Evolutionary conservation across 1,284 basidiomycete genomes (phyloP).

Genomic region (Ganoderma boninense): DNA sequence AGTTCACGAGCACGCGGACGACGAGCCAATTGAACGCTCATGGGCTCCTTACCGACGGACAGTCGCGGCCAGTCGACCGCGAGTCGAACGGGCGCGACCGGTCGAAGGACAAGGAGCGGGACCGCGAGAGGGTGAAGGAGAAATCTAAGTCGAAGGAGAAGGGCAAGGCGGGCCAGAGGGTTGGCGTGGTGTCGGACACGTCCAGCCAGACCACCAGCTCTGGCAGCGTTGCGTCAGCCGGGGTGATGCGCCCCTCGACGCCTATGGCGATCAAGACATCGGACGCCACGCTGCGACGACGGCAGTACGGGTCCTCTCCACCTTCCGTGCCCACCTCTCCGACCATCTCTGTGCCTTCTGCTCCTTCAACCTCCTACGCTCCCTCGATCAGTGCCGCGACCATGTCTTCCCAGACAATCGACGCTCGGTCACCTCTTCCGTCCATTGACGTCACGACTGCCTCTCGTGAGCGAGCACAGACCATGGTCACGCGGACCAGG

Average conservation of each 20-base stretch:
- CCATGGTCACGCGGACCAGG: constrained; percentile 19
- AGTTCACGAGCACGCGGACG: constrained; percentile 81
- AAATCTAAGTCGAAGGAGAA: constrained; percentile 23
- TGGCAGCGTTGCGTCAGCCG: constrained; percentile 33
- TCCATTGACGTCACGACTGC: constrained; percentile 25
- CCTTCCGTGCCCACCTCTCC: constrained; percentile 30
- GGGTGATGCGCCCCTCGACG: neutral
- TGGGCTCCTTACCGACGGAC: constrained; percentile 63
- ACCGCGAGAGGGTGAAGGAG: constrained; percentile 19
- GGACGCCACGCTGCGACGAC: constrained; percentile 34
- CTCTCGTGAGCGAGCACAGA: constrained; percentile 12
- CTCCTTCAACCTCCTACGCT: constrained; percentile 22
- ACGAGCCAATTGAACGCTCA: constrained; percentile 73
- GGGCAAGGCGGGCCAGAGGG: constrained; percentile 13
- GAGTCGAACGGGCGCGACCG: constrained; percentile 20
- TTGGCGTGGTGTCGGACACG: constrained; percentile 19
- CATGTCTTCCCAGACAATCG: constrained; percentile 11
- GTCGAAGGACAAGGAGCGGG: constrained; percentile 27
- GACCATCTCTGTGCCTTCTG: constrained; percentile 27
- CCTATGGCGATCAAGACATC: constrained; percentile 9
- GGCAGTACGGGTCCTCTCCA: constrained; percentile 25
- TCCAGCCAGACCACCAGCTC: constrained; percentile 39
- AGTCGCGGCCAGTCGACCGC: constrained; percentile 4
- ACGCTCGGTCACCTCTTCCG: constrained; percentile 27
- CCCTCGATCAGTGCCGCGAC: constrained; percentile 25